Evolutionary conservation across 331 rosid genomes (phyloP).

Genomic region (Acacia pycnantha): DNA sequence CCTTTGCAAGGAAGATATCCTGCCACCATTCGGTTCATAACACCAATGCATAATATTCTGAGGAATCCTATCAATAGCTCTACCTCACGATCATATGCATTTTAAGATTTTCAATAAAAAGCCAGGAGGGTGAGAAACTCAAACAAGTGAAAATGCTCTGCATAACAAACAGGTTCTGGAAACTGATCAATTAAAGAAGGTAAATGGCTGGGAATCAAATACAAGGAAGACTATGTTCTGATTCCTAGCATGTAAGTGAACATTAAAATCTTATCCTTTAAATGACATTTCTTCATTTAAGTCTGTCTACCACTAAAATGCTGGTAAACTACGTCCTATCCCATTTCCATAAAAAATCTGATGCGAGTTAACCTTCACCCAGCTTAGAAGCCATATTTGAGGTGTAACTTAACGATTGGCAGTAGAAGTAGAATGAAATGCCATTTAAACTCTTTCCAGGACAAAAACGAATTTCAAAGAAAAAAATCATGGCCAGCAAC

Average conservation of each 20-base stretch:
- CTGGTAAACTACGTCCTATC: not conserved
- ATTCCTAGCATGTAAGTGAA: not conserved
- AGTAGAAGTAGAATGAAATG: not conserved
- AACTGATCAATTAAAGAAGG: constrained; percentile 22
- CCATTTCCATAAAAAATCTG: not conserved
- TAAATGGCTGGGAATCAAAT: not conserved
- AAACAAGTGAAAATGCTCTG: not conserved
- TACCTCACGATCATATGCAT: not conserved
- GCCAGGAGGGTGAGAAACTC: not conserved
- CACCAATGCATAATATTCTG: constrained; percentile 22
- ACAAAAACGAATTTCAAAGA: not conserved
- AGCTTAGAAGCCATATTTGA: not conserved
- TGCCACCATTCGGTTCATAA: constrained; percentile 40
- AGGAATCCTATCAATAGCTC: not conserved
- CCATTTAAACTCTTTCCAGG: not conserved
- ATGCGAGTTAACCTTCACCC: not conserved
- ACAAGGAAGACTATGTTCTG: not conserved
- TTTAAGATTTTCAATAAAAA: not conserved
- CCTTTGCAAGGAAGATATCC: constrained; percentile 60
- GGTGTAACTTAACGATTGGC: not conserved
- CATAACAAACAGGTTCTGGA: constrained; percentile 10
- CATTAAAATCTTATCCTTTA: not conserved
- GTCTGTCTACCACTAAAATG: not conserved
- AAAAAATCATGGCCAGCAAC: not conserved
- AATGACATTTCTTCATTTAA: not conserved